Evolutionary conservation across 495 filamentous ascomycete species (phyloP), one percentile per base, ranked within the genome.

Genomic region (Platismatia glauca): DNA sequence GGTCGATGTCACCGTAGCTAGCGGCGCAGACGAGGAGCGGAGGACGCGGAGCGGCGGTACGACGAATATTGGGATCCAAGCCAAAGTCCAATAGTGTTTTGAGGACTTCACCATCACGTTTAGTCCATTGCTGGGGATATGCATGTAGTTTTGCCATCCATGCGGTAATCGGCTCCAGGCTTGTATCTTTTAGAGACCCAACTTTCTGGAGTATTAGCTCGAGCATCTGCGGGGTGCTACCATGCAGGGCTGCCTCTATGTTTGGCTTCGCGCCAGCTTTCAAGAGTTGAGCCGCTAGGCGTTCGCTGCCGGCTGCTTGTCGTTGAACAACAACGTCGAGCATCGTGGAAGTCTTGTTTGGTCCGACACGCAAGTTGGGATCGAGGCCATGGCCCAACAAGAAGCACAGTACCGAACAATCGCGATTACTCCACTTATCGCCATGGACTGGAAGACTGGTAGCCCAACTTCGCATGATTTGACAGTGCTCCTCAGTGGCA

Each of bases 21-120:
- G 62, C 57, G 53, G 62, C 62, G 50, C 62, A 64, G 11, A 64
- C 31, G 5, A 64, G 55, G 8, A 64, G 55, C n/a, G 62, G 62
- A n/a, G 62, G 22, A 60, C 35, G 62, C 15, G 62, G 62, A 41
- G 44, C 35, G n/a, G 37, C 46, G 16, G 62, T 18, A 33, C 50
- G 62, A 34, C 62, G 57, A 9, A 55, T 34, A 3, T 64, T 56
- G 43, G 62, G 57, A 35, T 60, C 44, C 34, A 64, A 60, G 27
- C 62, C 62, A 43, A 39, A 60, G 27, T 60, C 57, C 22, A 64
- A 38, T 20, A 64, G 57, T 20, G 60, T 24, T n/a, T 27, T 55
- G 24, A 64, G 29, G 27, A 64, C 27, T 55, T 60, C 58, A 7
- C 48, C 37, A 27, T 59, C 57, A 50, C 57, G 62, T 57, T 52